phyloP scores from a whole-genome alignment of 1,284 basidiomycete species.

The Marasmius sp. region DNA sequence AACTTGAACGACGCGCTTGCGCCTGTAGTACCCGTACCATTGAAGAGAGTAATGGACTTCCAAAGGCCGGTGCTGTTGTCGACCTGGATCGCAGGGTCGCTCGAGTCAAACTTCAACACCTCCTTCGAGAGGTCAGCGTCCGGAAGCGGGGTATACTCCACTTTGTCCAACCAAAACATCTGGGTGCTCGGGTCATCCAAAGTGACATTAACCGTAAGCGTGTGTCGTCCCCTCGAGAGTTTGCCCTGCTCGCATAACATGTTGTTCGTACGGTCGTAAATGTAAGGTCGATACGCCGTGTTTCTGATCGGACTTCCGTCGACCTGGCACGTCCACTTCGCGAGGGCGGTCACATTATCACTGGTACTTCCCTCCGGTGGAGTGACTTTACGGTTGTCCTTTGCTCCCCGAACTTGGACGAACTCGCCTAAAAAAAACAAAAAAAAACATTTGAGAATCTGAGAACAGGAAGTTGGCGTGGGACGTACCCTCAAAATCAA shows the following conservation, averaged over 20 bases:
- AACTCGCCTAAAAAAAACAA: not conserved
- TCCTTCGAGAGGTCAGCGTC: not conserved
- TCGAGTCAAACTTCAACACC: not conserved
- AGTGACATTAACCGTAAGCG: not conserved
- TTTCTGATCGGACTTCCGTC: not conserved
- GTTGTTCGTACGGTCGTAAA: not conserved
- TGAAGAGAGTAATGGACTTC: not conserved
- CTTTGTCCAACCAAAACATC: not conserved
- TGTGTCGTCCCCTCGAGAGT: not conserved
- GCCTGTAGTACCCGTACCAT: not conserved
- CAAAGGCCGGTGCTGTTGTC: not conserved
- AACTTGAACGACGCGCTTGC: not conserved
- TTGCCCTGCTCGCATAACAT: not conserved
- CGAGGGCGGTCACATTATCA: not conserved
- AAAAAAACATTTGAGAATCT: not conserved
- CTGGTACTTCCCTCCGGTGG: not conserved
- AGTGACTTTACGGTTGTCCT: not conserved
- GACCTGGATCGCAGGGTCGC: not conserved
- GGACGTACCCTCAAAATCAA: not conserved
- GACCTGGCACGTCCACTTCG: not conserved
- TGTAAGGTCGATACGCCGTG: not conserved
- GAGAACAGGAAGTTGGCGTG: not conserved
- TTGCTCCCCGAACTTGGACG: not conserved
- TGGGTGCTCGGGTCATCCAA: not conserved
- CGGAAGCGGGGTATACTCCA: slow-evolving; percentile 1